Evolutionary conservation across 768 basidiomycete species (phyloP).

Genomic region (Ramaria sp.): DNA sequence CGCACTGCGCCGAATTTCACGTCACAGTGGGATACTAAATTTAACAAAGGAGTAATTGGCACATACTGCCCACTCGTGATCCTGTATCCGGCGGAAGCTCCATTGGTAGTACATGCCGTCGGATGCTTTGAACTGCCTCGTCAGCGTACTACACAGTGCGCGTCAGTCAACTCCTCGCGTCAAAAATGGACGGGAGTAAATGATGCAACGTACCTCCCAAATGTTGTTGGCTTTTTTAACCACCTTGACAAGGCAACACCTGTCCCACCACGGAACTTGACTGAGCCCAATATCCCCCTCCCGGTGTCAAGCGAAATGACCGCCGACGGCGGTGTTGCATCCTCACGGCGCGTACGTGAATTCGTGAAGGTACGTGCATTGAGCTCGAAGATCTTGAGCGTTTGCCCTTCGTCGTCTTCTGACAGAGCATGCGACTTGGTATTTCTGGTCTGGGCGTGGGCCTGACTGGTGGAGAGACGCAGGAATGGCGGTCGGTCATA

Average conservation of each 20-base stretch:
- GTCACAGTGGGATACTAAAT: too few relatives aligned
- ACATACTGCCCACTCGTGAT: constrained; percentile 60
- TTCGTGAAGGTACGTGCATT: constrained; percentile 31
- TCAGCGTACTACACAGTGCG: background rate
- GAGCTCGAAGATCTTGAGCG: constrained; percentile 34
- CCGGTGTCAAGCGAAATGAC: background rate
- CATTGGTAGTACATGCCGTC: constrained; percentile 55
- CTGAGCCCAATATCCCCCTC: constrained; percentile 33
- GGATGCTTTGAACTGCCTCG: constrained; percentile 45
- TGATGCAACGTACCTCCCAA: constrained; percentile 29
- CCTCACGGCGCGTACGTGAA: background rate
- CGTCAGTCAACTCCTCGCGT: too few relatives aligned
- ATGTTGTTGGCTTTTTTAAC: constrained; percentile 28
- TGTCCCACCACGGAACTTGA: constrained; percentile 30
- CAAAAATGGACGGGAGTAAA: background rate
- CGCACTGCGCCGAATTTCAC: too few relatives aligned
- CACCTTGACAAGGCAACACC: constrained; percentile 41
- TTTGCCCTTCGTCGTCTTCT: background rate
- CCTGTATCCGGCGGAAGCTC: constrained; percentile 35
- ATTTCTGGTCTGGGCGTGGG: background rate
- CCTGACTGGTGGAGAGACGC: background rate
- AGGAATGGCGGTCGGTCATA: constrained; percentile 33
- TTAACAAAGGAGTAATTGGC: too few relatives aligned
- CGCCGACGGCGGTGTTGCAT: background rate
- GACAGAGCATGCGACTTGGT: background rate